Percentiles rank a stretch among this genome's conserved stretches.
phyloP scores from a whole-genome alignment of 1,284 basidiomycete genomes.

The Xerocomus nothofagi region DNA sequence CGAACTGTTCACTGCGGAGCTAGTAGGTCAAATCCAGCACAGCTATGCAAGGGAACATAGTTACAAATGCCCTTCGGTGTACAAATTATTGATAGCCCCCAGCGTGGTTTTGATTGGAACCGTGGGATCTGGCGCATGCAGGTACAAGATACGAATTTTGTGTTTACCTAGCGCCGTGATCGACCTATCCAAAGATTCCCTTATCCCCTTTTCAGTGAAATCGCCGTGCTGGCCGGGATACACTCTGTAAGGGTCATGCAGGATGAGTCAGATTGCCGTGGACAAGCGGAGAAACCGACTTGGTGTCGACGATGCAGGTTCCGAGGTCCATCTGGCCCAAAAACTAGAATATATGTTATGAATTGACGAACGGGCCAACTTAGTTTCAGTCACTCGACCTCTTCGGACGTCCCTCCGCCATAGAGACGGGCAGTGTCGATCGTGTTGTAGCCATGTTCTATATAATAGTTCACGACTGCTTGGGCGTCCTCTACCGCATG shows the following conservation, averaged over 20 bases:
- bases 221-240: constrained; percentile 28
- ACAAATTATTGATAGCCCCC: constrained; percentile 39
- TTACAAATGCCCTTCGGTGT: constrained; percentile 44
- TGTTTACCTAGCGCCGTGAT: constrained; percentile 23
- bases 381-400: constrained; percentile 12
- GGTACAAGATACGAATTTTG: constrained; percentile 28
- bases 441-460: constrained; percentile 23
- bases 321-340: constrained; percentile 28
- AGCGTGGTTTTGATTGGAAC: constrained; percentile 37
- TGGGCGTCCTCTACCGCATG: constrained; percentile 25
- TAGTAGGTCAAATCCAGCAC: constrained; percentile 23
- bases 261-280: neutral
- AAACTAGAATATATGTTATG: constrained; percentile 19
- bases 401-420: constrained; percentile 33
- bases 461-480: constrained; percentile 24
- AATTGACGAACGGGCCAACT: neutral
- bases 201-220: constrained; percentile 25
- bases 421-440: constrained; percentile 35
- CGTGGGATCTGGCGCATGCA: constrained; percentile 33
- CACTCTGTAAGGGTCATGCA: constrained; percentile 6
- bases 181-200: constrained; percentile 29
- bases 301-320: constrained; percentile 31
- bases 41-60: constrained; percentile 10
- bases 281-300: constrained; percentile 9
- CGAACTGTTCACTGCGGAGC: constrained; percentile 40